Evolutionary conservation across 371 early-diverging fungal genomes (phyloP).

Genomic region (Choanephora cucurbitarum): DNA sequence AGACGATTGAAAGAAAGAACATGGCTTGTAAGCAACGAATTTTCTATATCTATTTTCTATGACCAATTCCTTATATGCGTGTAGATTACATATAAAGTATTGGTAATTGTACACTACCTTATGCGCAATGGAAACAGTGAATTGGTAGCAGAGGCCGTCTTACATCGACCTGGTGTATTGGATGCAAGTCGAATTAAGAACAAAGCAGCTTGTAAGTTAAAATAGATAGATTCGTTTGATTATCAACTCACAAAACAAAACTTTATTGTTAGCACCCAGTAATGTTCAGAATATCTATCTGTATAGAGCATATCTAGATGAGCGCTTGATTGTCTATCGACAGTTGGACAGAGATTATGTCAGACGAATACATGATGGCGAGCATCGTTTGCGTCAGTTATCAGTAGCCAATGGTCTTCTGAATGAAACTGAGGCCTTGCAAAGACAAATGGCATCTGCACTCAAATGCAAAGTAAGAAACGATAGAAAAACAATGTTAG

Average conservation of each 20-base stretch:
- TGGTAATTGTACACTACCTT: conserved; percentile 81
- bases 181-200: conserved; percentile 68
- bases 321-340: conserved; percentile 74
- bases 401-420: conserved; percentile 70
- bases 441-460: conserved; percentile 77
- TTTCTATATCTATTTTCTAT: too few species aligned
- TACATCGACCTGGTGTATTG: conserved; percentile 50
- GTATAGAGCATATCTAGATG: conserved; percentile 84
- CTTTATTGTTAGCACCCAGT: conserved; percentile 31
- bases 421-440: conserved; percentile 73
- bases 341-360: conserved; percentile 79
- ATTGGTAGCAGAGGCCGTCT: conserved; percentile 70
- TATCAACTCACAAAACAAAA: too few species aligned
- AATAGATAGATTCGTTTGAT: too few species aligned
- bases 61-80: not conserved
- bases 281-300: conserved; percentile 75
- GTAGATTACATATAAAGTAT: conserved; percentile 86
- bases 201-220: conserved; percentile 47
- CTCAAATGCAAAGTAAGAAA: conserved; percentile 74
- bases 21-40: conserved; percentile 76
- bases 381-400: conserved; percentile 53
- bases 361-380: conserved; percentile 33
- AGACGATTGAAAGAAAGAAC: conserved; percentile 66
- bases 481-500: not conserved
- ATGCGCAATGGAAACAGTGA: conserved; percentile 82